Evolutionary conservation across 2,329 filamentous ascomycete species (phyloP).

Genomic region (Paecilomyces formosus): DNA sequence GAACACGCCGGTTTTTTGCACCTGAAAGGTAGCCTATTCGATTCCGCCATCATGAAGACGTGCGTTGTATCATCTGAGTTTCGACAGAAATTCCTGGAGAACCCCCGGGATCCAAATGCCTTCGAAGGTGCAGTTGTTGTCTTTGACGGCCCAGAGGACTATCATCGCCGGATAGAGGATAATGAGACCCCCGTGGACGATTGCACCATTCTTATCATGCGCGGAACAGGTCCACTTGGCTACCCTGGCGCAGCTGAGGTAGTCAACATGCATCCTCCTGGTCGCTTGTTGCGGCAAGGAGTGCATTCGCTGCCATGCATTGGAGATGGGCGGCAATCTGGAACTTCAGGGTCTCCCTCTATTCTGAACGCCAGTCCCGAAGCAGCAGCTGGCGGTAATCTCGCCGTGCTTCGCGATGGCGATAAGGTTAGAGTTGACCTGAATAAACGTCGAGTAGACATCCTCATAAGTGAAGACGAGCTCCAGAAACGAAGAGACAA

Average conservation of each 20-base stretch:
- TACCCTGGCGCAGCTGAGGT: constrained; percentile 47
- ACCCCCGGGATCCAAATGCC: constrained; percentile 41
- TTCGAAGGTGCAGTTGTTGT: constrained; percentile 43
- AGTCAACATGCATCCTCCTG: constrained; percentile 46
- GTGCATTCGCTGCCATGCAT: constrained; percentile 44
- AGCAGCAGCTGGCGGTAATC: constrained; percentile 47
- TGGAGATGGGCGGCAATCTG: constrained; percentile 49
- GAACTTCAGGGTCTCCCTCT: constrained; percentile 48
- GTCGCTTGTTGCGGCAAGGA: constrained; percentile 38
- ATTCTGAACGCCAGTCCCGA: constrained; percentile 52
- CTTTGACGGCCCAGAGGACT: constrained; percentile 47
- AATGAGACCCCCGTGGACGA: constrained; percentile 32
- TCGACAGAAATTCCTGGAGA: constrained; percentile 37
- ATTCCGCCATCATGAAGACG: constrained; percentile 49
- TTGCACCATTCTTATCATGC: constrained; percentile 42
- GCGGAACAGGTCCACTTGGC: constrained; percentile 42
- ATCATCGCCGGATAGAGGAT: constrained; percentile 36
- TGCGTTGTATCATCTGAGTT: constrained; percentile 44
- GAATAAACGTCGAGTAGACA: constrained; percentile 41
- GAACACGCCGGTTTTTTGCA: constrained; percentile 46
- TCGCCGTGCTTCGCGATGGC: constrained; percentile 44
- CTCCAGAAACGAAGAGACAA: constrained; percentile 31
- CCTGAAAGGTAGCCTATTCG: constrained; percentile 41
- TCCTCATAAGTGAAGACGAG: constrained; percentile 39
- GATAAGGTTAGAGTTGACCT: constrained; percentile 46